A percentile compares a stretch with the other conserved stretches of the same genome.
Evolutionary conservation across 352 stramenopile species (phyloP).

Genomic region (Phytopythium sindhum): DNA sequence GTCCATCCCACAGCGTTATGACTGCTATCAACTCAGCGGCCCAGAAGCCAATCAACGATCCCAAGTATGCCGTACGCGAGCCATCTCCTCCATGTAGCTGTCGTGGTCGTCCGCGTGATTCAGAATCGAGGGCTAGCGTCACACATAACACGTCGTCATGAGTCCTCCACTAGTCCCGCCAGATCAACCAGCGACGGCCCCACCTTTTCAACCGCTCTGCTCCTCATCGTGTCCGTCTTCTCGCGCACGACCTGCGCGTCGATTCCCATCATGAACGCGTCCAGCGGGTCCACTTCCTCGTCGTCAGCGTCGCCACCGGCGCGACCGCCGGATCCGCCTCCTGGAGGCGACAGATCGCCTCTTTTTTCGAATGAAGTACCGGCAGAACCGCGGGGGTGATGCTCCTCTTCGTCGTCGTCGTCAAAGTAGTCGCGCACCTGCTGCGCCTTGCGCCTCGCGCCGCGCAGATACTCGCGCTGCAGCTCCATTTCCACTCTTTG

Average conservation of each 20-base stretch:
- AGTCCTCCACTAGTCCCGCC: not conserved
- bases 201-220: slow-evolving; percentile 32
- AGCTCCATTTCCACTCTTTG: slow-evolving; percentile 25
- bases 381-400: not conserved
- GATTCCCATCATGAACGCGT: slow-evolving; percentile 86
- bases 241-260: slow-evolving; percentile 66
- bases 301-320: not conserved
- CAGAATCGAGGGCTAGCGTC: slow-evolving; percentile 24
- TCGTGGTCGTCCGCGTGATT: slow-evolving; percentile 32
- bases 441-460: slow-evolving; percentile 46
- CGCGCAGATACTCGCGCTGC: slow-evolving; percentile 56
- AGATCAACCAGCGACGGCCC: not conserved
- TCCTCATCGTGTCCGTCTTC: slow-evolving; percentile 6
- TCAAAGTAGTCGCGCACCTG: slow-evolving; percentile 61
- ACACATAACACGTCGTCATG: not conserved
- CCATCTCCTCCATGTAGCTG: slow-evolving; percentile 28
- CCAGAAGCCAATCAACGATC: not conserved
- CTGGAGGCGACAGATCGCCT: not conserved
- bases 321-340: not conserved
- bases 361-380: not conserved
- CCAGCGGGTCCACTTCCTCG: slow-evolving; percentile 71
- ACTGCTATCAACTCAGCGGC: not conserved
- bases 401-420: slow-evolving; percentile 41
- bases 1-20: not conserved
- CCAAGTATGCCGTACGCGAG: slow-evolving; percentile 16